Base-by-base conservation (phyloP, 208 protist genomes). In the Wallacemonas sp. region DNA sequence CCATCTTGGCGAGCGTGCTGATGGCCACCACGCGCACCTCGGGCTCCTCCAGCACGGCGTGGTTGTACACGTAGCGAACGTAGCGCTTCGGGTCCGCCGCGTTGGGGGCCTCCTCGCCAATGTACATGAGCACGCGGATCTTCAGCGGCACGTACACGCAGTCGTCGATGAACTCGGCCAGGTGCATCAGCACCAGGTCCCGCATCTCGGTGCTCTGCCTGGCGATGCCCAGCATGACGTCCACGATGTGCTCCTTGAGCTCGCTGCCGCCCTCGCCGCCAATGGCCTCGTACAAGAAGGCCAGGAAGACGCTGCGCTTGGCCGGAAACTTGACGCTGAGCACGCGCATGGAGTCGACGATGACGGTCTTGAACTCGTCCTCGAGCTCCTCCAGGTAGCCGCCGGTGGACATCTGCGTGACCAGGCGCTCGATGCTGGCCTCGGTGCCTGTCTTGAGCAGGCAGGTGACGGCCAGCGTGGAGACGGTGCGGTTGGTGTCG, bases 81-180 rank as follows among this genome's bases (percentile, higher is more conserved):
- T 88, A 99, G 59, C 81, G 84, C 41, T 85, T 83, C 39, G 97
- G 96, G 54, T 84, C 84, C 9, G 70, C 53, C 34, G 82, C 88
- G 47, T 62, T 39, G 11, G 98, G 97, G n/a, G 97, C 98, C 69
- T 98, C 95, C 65, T 97, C 81, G 15, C 97, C 98, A 11, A 99
- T 80, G 62, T 99, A 78, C 74, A 96, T 89, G 27, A 99, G 85
- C 36, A 99, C 97, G 24, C 93, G 78, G 59, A 96, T 94, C 17
- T 91, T 96, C 38, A 99, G 94, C 45, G 83, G 61, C 8, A 95
- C 77, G 81, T 96, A 99, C 74, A 99, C 98, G 78, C 98, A 99
- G 87, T 99, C 98, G 67, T 99, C 99, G 70, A 99, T 99, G 72
- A 99, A 99, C 84, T 99, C 98, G 34, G 97, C 98, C 21, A 99